These are phyloP conservation scores for cucumber (Cucumis sativus) DNA, from an alignment of 306 rosid species.

Conservation along the genomic window Cucumber_9930_V3 NC_026657.2:28228001-28228500, in stretches of 20 bases:
- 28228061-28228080: too few species aligned
- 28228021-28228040: too few species aligned
- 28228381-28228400: background rate
- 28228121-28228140: constrained; percentile 46
- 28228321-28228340: background rate
- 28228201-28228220: constrained; percentile 54
- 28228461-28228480: too few species aligned
- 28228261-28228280: constrained; percentile 65
- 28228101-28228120: constrained; percentile 45
- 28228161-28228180: constrained; percentile 18
- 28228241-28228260: constrained; percentile 99
- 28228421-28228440: background rate
- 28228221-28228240: constrained; percentile 96
- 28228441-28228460: background rate
- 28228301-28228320: too few species aligned
- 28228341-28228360: background rate
- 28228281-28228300: constrained; percentile 63
- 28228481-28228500: too few species aligned
- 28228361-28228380: background rate
- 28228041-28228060: too few species aligned
- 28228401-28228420: background rate
- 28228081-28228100: background rate
- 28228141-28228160: constrained; percentile 11
- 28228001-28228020: too few species aligned
- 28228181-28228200: constrained; percentile 45